Percentiles rank a stretch among this genome's conserved stretches.
These are phyloP conservation scores for Aspergillus tamarii DNA, from an alignment of 2,329 filamentous ascomycete species.

Conservation along the genomic window DNA sequence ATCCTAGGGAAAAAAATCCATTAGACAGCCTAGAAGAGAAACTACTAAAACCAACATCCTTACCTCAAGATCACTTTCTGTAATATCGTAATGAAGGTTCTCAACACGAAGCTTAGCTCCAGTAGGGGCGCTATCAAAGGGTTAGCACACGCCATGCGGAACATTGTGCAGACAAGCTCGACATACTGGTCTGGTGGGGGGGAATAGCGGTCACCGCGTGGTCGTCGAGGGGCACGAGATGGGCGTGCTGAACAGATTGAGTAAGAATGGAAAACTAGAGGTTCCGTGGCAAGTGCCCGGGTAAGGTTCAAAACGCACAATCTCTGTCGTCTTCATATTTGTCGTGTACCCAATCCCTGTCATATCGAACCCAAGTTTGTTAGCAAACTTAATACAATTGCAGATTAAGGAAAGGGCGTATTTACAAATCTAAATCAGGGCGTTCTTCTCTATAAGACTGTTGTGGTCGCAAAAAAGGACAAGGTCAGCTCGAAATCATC, in stretches of 20 bases:
- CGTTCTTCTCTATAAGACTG: conserved; percentile 51
- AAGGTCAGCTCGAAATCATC: conserved; percentile 51
- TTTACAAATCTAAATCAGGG: conserved; percentile 51
- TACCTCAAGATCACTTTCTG: conserved; percentile 80
- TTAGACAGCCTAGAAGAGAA: conserved; percentile 2
- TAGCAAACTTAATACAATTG: background rate
- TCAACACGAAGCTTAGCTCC: conserved; percentile 79
- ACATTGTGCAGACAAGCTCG: background rate
- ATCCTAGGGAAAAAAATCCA: conserved; percentile 57
- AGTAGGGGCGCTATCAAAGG: conserved; percentile 50
- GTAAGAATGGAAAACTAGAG: conserved; percentile 13
- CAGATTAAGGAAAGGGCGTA: background rate
- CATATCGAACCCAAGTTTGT: conserved; percentile 5
- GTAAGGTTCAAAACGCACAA: conserved; percentile 36
- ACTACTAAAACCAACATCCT: background rate
- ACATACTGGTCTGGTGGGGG: conserved; percentile 42
- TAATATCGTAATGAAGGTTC: conserved; percentile 91
- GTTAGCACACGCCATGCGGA: background rate
- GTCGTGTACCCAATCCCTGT: conserved; percentile 91
- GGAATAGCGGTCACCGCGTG: conserved; percentile 38
- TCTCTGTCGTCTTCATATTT: conserved; percentile 76
- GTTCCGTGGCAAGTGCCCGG: conserved; percentile 1
- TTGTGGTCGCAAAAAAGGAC: conserved; percentile 39
- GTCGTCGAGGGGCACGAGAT: conserved; percentile 48
- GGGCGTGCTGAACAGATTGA: conserved; percentile 39